Base-by-base conservation (phyloP, 805 yeast species). In the Yamadazyma takamatsuzukensis region DNA sequence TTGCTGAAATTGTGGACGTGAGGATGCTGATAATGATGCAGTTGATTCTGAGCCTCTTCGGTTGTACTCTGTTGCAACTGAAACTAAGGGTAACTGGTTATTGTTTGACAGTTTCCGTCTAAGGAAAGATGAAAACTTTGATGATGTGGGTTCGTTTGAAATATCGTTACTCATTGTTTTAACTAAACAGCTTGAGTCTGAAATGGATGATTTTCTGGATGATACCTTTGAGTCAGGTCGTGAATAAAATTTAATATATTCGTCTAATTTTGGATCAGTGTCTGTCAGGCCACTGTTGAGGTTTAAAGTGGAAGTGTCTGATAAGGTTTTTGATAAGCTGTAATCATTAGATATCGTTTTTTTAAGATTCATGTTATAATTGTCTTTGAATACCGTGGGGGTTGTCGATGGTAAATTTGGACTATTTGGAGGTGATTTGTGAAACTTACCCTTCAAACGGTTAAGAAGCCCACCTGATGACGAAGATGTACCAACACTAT, bases 391-490 rank as follows among this genome's bases (percentile, higher is more conserved):
- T 2, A 35, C 6, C 17, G 35, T 27, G 24, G 31, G n/a, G 9
- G 14, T 16, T 29, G 24, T 15, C 3, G 26, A 11, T 12, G 31
- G 16, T 12, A 33, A 11, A 2, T 16, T 11, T 3, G 48, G 44
- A 6, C 44, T 33, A 4, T 27, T 4, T 6, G 48, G 42, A 2
- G 44, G 41, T 13, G 38, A 36, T 43, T 42, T 48, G 25, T 46
- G 54, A 37, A 63, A 48, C 37, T 55, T 60, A 11, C 51, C 61
- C 39, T 64, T 65, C 17, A 64, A 40, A 36, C n/a, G n/a, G n/a
- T n/a, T n/a, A n/a, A n/a, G 21, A 19, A 19, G 39, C 15, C 47
- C 39, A 10, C 21, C 15, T 26, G 45, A 41, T 6, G 48, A 36
- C 10, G 43, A 28, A 13, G 46, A 35, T n/a, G 42, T 44, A 30